These are phyloP conservation scores for Iris macrosiphon DNA, from an alignment of 106 monocot species.

Conservation along the genomic window DNA sequence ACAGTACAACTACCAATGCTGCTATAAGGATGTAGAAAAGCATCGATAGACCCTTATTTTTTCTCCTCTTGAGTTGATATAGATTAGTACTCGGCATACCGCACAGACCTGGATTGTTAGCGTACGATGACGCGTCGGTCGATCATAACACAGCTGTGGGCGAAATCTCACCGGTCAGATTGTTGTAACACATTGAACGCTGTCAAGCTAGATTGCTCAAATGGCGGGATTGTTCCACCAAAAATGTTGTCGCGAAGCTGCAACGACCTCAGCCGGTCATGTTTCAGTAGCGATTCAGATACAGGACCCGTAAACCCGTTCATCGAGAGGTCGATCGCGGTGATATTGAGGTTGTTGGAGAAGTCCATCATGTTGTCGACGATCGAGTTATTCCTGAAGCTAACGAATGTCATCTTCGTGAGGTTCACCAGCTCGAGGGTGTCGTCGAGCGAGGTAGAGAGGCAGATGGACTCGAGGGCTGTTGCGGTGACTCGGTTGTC, in stretches of 20 bases:
- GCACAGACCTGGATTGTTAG: conserved; percentile 7
- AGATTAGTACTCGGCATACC: background rate
- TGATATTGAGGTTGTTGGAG: conserved; percentile 5
- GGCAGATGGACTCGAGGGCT: background rate
- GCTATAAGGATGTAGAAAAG: too few relatives aligned
- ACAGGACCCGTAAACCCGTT: conserved; percentile 14
- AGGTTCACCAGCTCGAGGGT: conserved; percentile 5
- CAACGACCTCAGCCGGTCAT: background rate
- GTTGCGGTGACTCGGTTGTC: conserved; percentile 5
- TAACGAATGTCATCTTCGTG: conserved; percentile 5
- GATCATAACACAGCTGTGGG: background rate
- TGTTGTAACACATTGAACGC: conserved; percentile 17
- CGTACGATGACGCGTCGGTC: background rate
- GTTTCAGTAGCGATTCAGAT: background rate
- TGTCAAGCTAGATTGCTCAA: conserved; percentile 9
- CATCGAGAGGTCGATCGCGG: conserved; percentile 13
- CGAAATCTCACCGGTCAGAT: conserved; percentile 13
- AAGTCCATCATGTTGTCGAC: conserved; percentile 17
- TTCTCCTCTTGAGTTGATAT: too few relatives aligned
- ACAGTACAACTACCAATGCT: too few relatives aligned
- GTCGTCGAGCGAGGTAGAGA: conserved; percentile 4
- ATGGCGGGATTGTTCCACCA: conserved; percentile 6
- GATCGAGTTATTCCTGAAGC: conserved; percentile 19
- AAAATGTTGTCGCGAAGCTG: conserved; percentile 16
- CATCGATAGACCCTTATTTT: too few relatives aligned